A percentile compares a stretch with the other conserved stretches of the same genome.
These are phyloP conservation scores for Taxillus chinensis DNA, from an alignment of 164 flowering plant genomes.

Conservation along the genomic window DNA sequence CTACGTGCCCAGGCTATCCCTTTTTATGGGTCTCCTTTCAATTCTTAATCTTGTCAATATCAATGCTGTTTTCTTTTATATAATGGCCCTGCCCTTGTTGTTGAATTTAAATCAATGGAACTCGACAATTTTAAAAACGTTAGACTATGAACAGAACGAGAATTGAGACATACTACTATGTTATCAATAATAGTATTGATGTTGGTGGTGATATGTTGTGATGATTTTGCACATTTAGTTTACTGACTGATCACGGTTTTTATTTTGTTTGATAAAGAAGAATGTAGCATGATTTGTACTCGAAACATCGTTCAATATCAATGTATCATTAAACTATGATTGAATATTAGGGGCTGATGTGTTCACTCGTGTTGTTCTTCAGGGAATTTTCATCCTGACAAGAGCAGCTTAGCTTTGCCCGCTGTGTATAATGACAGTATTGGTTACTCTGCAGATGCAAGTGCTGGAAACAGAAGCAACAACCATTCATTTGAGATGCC, in stretches of 20 bases:
- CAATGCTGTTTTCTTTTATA: background rate
- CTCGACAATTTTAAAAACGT: background rate
- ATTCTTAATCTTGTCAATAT: background rate
- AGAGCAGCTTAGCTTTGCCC: slow-evolving; percentile 6
- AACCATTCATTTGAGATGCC: slow-evolving; percentile 9
- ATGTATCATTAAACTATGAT: background rate
- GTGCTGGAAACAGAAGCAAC: slow-evolving; percentile 14
- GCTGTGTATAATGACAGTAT: slow-evolving; percentile 10
- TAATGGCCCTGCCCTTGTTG: background rate
- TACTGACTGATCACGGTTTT: background rate
- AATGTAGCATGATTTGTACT: background rate
- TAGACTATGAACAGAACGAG: background rate
- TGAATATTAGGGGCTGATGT: background rate
- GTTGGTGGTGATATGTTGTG: background rate
- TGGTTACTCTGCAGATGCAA: slow-evolving; percentile 11
- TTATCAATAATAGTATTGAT: background rate
- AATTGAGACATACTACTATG: background rate
- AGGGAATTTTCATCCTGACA: slow-evolving; percentile 17
- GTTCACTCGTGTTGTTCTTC: slow-evolving; percentile 2
- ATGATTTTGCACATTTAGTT: background rate
- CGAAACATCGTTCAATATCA: too few species aligned
- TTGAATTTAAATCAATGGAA: background rate
- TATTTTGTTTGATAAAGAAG: background rate
- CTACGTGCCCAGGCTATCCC: background rate
- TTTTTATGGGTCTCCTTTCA: background rate